Evolutionary conservation across 768 basidiomycete genomes (phyloP), one percentile per base, ranked within the genome.

Genomic region (Lactarius deliciosus): DNA sequence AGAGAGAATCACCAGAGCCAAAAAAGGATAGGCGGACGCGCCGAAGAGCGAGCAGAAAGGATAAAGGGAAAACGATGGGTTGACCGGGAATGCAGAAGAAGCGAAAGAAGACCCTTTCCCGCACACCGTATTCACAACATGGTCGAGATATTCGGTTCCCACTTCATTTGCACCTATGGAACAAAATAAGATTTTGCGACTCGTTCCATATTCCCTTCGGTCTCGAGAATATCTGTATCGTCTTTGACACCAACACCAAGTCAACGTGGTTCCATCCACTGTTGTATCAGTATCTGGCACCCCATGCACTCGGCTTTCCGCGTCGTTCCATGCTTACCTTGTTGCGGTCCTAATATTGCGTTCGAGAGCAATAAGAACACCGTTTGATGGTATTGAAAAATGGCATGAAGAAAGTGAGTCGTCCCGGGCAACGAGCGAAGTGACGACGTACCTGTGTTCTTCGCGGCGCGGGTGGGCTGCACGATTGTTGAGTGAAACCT

Each of bases 1-100:
- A 45, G 30, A 50, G 43, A 15, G 40, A 32, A 43, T 22, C 7
- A 2, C 22, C 20, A 15, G 30, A 57, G 36, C 11, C 41, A 25
- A 18, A 38, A 38, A 61, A 11, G 22, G 32, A 9, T 43, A n/a
- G 9, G 6, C 38, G 15, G 4, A 22, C 53, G 22, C 55, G 34
- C 20, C 45, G 28, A 16, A 43, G 54, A 61, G 34, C 20, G 34
- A 61, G 43, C 53, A 25, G 41, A 38, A 16, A 16, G 22, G 25
- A 18, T 20, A 64, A 64, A 54, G 57, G 18, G 16, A 58, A 58
- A 25, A 16, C 5, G 16, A 53, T 10, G 30, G 61, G n/a, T 54
- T 61, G 36, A 25, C 43, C 5, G 15, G 28, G 43, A 32, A 30
- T 9, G 11, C 20, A 8, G 45, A 6, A 22, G 28, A 43, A 32